phyloP scores from a whole-genome alignment of 1,284 basidiomycete species.

The Sporisorium iseilematis-ciliati region DNA sequence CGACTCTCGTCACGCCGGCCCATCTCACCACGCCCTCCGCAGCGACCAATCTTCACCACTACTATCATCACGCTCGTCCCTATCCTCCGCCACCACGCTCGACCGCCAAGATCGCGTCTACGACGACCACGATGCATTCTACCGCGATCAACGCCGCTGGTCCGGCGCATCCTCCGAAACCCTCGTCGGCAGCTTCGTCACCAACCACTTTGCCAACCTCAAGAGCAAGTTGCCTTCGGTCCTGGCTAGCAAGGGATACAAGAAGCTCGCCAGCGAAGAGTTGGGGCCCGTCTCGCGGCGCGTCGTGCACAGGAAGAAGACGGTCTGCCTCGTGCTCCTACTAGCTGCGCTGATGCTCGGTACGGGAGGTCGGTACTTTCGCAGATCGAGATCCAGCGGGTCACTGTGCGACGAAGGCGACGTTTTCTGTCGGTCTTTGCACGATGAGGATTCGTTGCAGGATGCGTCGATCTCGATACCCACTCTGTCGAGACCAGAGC shows the following conservation, averaged over 20 bases:
- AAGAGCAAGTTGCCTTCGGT: slow-evolving; percentile 15
- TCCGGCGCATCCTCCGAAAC: slow-evolving; percentile 18
- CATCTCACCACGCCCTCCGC: background rate
- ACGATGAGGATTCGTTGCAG: slow-evolving; percentile 38
- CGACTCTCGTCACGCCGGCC: background rate
- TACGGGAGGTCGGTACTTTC: slow-evolving; percentile 10
- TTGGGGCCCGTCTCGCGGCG: background rate
- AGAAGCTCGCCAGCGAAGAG: slow-evolving; percentile 12
- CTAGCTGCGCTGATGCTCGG: slow-evolving; percentile 33
- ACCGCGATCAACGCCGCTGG: slow-evolving; percentile 11
- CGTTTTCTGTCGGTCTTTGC: slow-evolving; percentile 10
- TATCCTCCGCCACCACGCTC: slow-evolving; percentile 23
- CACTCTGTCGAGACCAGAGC: slow-evolving; percentile 23
- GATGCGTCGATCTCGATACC: slow-evolving; percentile 27
- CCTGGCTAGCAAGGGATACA: slow-evolving; percentile 13
- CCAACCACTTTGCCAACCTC: slow-evolving; percentile 20
- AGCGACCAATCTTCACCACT: slow-evolving; percentile 5
- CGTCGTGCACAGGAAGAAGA: slow-evolving; percentile 10
- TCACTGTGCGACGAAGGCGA: background rate
- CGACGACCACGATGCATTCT: background rate
- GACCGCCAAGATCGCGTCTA: slow-evolving; percentile 9
- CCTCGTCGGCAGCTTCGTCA: slow-evolving; percentile 15
- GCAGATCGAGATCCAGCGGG: background rate
- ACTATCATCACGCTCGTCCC: slow-evolving; percentile 16
- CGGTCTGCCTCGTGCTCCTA: slow-evolving; percentile 13